Evolutionary conservation across 805 yeast species (phyloP).

Genomic region (Suhomyces canberraensis): DNA sequence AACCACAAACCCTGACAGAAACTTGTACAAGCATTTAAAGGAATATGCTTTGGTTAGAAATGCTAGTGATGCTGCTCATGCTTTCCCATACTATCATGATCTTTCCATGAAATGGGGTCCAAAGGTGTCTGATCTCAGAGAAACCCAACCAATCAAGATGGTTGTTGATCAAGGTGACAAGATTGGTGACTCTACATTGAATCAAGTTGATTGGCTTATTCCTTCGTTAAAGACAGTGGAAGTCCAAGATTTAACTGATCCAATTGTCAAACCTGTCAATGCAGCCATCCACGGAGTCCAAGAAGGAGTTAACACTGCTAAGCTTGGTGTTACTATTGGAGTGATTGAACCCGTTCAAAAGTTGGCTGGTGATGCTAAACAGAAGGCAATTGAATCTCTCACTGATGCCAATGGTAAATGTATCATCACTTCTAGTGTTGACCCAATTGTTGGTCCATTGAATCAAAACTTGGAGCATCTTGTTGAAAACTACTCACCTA

Average conservation of each 20-base stretch:
- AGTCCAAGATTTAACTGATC: conserved; percentile 45
- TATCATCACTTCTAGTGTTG: conserved; percentile 56
- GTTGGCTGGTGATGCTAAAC: conserved; percentile 47
- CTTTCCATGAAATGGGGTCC: not conserved
- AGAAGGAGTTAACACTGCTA: not conserved
- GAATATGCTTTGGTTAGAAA: too few relatives aligned
- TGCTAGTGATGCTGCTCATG: not conserved
- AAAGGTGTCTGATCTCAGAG: not conserved
- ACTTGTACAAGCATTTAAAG: not conserved
- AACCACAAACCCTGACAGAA: too few relatives aligned
- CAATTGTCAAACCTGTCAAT: conserved; percentile 46
- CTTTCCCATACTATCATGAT: not conserved
- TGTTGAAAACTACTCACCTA: conserved; percentile 46
- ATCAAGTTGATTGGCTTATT: conserved; percentile 50
- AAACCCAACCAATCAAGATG: conserved; percentile 38
- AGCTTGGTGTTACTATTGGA: not conserved
- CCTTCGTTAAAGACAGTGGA: conserved; percentile 61
- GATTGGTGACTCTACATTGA: conserved; percentile 53
- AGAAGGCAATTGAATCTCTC: conserved; percentile 40
- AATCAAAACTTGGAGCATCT: conserved; percentile 51
- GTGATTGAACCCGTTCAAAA: conserved; percentile 48
- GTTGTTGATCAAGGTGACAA: conserved; percentile 49
- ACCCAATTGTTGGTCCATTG: conserved; percentile 60
- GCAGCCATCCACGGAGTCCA: not conserved
- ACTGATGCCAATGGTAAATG: conserved; percentile 49